These are phyloP conservation scores for Cyanidium caldarium DNA, from an alignment of 23 red algal genomes.

Conservation along the genomic window DNA sequence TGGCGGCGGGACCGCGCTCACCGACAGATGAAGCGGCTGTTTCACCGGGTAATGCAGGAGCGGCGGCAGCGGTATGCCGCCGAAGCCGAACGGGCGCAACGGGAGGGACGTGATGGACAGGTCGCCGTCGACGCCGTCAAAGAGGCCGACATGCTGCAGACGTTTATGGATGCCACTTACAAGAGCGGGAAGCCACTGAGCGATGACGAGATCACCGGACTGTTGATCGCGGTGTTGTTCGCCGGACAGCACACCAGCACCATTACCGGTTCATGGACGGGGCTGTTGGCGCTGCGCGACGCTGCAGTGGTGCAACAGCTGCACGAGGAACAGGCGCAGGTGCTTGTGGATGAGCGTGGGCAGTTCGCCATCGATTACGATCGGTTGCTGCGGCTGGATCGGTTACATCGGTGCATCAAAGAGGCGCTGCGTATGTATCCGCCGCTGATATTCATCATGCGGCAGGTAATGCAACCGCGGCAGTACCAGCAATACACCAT, in stretches of 20 bases:
- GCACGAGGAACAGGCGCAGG: conserved; percentile 40
- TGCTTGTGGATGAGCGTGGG: conserved; percentile 6
- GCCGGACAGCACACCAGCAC: conserved; percentile 93
- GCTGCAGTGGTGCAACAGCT: conserved; percentile 25
- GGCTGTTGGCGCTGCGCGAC: conserved; percentile 50
- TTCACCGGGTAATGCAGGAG: conserved; percentile 47
- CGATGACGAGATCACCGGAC: conserved; percentile 64
- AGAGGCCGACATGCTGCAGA: conserved; percentile 90
- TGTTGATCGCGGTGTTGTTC: conserved; percentile 60
- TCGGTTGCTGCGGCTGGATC: conserved; percentile 49
- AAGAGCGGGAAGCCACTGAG: conserved; percentile 39
- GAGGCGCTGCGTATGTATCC: conserved; percentile 97
- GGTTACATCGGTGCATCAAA: conserved; percentile 79
- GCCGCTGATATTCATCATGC: conserved; percentile 95
- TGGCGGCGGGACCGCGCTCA: conserved; percentile 50
- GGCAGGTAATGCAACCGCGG: conserved; percentile 46
- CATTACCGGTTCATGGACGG: conserved; percentile 76
- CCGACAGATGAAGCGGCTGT: conserved; percentile 47
- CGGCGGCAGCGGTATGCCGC: conserved; percentile 22
- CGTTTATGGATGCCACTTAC: conserved; percentile 69
- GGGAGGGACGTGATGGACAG: not conserved
- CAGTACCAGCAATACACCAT: conserved; percentile 42
- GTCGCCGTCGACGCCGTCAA: not conserved
- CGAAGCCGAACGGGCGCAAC: conserved; percentile 3
- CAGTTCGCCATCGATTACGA: conserved; percentile 43